phyloP scores from a whole-genome alignment of 768 basidiomycete genomes.

The Clavulina sp. region DNA sequence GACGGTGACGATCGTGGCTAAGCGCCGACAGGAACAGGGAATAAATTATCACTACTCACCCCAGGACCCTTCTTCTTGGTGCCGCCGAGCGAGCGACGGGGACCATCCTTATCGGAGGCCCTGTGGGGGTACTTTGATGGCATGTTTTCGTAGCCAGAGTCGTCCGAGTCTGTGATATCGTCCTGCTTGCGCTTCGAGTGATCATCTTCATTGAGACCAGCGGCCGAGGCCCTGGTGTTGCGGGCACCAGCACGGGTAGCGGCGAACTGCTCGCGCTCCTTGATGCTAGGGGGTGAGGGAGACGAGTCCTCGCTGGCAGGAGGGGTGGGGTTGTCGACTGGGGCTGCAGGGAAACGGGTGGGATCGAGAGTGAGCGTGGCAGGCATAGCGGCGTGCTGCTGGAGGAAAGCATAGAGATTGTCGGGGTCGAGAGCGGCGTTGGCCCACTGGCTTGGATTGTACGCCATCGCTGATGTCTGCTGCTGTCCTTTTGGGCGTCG shows the following conservation, averaged over 20 bases:
- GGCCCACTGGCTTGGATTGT: background rate
- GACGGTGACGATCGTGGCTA: constrained; percentile 6
- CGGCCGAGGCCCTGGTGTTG: constrained; percentile 7
- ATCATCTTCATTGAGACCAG: constrained; percentile 23
- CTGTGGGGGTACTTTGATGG: constrained; percentile 50
- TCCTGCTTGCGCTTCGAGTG: constrained; percentile 58
- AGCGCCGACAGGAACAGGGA: no score
- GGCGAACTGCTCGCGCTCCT: constrained; percentile 13
- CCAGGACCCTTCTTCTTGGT: constrained; percentile 15
- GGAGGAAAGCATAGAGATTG: constrained; percentile 59
- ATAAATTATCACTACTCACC: constrained; percentile 16
- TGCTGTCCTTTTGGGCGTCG: no score
- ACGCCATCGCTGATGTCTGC: no score
- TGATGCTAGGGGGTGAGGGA: constrained; percentile 46
- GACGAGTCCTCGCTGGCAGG: constrained; percentile 58
- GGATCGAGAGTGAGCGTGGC: constrained; percentile 23
- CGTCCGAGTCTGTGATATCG: constrained; percentile 20
- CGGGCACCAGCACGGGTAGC: constrained; percentile 21
- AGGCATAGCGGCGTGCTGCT: constrained; percentile 37
- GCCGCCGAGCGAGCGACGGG: background rate
- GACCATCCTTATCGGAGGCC: constrained; percentile 15
- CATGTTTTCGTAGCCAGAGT: constrained; percentile 46
- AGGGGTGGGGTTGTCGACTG: constrained; percentile 24
- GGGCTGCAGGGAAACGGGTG: constrained; percentile 8
- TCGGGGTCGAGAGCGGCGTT: constrained; percentile 27